A percentile compares a stretch with the other conserved stretches of the same genome.
phyloP scores from a whole-genome alignment of 2,329 filamentous ascomycete genomes.

The Phialocephala subalpina region DNA sequence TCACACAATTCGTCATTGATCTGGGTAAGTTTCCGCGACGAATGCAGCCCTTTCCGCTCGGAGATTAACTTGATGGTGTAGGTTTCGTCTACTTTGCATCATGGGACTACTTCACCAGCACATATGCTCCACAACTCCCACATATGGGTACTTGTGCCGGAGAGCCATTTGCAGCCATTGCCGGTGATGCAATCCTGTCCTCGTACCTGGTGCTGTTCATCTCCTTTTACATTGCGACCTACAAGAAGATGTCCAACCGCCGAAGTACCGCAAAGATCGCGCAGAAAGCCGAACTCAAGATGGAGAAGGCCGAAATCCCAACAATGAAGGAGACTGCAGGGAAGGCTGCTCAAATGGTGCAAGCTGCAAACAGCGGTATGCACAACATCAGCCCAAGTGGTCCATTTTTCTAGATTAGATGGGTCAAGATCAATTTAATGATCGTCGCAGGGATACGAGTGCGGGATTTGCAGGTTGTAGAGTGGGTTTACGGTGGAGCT shows the following conservation, averaged over 20 bases:
- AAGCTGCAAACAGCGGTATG: constrained; percentile 22
- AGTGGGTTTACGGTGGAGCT: neutral
- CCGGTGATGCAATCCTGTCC: constrained; percentile 36
- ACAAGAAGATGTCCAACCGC: constrained; percentile 36
- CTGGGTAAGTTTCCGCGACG: constrained; percentile 22
- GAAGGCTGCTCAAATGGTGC: constrained; percentile 23
- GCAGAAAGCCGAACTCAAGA: constrained; percentile 22
- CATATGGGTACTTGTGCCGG: constrained; percentile 38
- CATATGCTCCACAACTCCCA: constrained; percentile 35
- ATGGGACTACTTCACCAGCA: constrained; percentile 38
- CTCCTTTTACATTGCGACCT: constrained; percentile 41
- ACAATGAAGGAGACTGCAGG: constrained; percentile 26
- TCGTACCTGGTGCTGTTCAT: constrained; percentile 41
- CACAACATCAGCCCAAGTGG: constrained; percentile 28
- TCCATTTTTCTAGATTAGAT: constrained; percentile 16
- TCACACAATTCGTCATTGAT: constrained; percentile 42
- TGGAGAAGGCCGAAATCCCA: constrained; percentile 30
- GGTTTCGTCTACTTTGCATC: constrained; percentile 41
- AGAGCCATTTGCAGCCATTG: constrained; percentile 37
- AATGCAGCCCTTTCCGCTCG: neutral
- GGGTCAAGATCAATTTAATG: neutral
- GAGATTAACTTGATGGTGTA: neutral
- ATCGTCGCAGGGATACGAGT: neutral
- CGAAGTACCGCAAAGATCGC: constrained; percentile 51
- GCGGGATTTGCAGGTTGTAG: neutral